These are phyloP conservation scores for Guyanaporus albipodus DNA, from an alignment of 768 basidiomycete genomes.

Conservation along the genomic window DNA sequence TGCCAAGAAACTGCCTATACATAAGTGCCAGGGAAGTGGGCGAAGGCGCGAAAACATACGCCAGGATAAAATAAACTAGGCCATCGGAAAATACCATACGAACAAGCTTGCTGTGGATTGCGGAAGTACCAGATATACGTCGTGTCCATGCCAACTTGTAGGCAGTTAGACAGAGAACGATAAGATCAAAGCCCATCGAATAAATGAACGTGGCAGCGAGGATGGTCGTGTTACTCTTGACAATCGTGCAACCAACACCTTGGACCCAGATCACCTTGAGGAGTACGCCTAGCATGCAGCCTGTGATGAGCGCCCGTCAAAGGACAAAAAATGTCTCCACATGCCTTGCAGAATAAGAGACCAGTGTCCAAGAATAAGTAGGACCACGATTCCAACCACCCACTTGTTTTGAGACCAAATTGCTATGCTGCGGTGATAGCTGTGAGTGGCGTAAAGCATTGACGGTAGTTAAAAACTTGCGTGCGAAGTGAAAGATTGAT, in stretches of 20 bases:
- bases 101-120: constrained; percentile 45
- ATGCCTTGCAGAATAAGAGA: constrained; percentile 62
- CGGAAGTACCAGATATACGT: constrained; percentile 13
- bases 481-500: constrained; percentile 47
- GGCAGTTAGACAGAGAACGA: constrained; percentile 55
- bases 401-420: constrained; percentile 60
- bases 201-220: constrained; percentile 72
- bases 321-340: neutral
- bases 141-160: constrained; percentile 47
- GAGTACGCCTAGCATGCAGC: constrained; percentile 44
- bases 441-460: constrained; percentile 1
- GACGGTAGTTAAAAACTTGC: constrained; percentile 20
- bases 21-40: constrained; percentile 26
- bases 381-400: constrained; percentile 46
- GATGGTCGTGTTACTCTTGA: constrained; percentile 55
- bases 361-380: constrained; percentile 67
- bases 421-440: constrained; percentile 43
- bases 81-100: constrained; percentile 69
- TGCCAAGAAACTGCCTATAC: constrained; percentile 34
- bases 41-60: constrained; percentile 39
- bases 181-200: constrained; percentile 69
- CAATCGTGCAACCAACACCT: constrained; percentile 49
- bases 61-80: constrained; percentile 71
- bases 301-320: neutral
- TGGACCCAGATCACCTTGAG: constrained; percentile 55